These are phyloP conservation scores for Gastrolobium bilobum DNA, from an alignment of 306 rosid genomes.

Conservation along the genomic window DNA sequence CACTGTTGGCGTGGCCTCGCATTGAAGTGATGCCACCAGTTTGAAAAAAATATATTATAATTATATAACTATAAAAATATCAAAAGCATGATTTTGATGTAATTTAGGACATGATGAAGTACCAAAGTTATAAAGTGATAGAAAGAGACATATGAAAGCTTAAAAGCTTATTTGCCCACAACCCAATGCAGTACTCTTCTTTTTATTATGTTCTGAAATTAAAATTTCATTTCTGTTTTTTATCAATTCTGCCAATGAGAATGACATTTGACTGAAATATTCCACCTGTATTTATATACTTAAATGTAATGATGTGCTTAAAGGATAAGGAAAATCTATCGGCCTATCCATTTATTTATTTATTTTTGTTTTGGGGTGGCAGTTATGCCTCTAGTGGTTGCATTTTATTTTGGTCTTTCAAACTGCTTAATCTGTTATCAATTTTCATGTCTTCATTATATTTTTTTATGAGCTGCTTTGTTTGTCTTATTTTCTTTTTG, in stretches of 20 bases:
- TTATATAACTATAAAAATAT: not conserved
- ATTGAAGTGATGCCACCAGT: not conserved
- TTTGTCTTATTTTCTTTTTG: not conserved
- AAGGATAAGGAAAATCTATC: conserved; percentile 23
- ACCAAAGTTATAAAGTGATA: not conserved
- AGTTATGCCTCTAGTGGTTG: not conserved
- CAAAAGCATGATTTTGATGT: not conserved
- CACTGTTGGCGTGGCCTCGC: not conserved
- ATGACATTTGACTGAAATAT: not conserved
- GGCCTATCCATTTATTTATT: not conserved
- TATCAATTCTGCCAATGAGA: not conserved
- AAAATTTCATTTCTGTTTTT: not conserved
- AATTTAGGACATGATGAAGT: not conserved
- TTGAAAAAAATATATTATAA: not conserved
- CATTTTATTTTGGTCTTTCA: not conserved
- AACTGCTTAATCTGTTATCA: not conserved
- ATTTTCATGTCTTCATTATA: not conserved
- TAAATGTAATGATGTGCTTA: not conserved
- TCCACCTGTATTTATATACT: not conserved
- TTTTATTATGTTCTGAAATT: not conserved
- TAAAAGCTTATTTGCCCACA: not conserved
- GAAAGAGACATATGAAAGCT: not conserved
- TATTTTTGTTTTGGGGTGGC: not conserved
- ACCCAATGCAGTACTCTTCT: not conserved
- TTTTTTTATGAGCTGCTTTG: not conserved